phyloP scores from a whole-genome alignment of 441 rosid species.

The Bocquillonia castaneifolia region DNA sequence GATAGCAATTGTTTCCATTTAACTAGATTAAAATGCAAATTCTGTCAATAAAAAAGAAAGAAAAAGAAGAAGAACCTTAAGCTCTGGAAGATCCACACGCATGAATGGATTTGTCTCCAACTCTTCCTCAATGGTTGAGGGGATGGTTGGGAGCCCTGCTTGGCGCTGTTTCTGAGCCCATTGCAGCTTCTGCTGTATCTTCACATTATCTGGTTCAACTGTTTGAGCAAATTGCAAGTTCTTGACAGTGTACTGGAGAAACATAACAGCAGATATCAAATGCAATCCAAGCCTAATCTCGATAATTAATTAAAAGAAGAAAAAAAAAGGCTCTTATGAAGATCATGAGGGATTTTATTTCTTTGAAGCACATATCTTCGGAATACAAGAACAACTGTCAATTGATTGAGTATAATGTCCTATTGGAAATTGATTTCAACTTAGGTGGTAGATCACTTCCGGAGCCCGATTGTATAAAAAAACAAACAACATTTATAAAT shows the following conservation, averaged over 20 bases:
- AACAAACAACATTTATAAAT: too few relatives aligned
- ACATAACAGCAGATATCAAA: constrained; percentile 4
- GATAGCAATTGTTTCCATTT: background rate
- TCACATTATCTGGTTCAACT: constrained; percentile 64
- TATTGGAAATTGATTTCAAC: background rate
- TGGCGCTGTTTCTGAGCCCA: constrained; percentile 74
- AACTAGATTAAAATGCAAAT: background rate
- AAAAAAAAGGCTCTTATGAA: too few relatives aligned
- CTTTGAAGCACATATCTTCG: background rate
- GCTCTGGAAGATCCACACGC: constrained; percentile 59
- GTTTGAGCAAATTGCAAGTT: constrained; percentile 76
- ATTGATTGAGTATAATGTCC: background rate
- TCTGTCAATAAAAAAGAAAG: background rate
- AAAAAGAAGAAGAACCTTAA: constrained; percentile 41
- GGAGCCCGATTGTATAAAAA: background rate
- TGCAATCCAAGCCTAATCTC: background rate
- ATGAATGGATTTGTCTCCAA: constrained; percentile 78
- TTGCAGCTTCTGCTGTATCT: constrained; percentile 57
- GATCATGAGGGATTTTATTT: background rate
- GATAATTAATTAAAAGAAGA: background rate
- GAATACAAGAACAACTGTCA: background rate
- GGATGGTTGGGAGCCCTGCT: constrained; percentile 69
- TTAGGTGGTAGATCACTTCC: background rate
- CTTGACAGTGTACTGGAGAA: constrained; percentile 76
- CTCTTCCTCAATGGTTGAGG: constrained; percentile 82